Conservation (phyloP, 352 stramenopile species). For the Phytophthora megakarya region DNA sequence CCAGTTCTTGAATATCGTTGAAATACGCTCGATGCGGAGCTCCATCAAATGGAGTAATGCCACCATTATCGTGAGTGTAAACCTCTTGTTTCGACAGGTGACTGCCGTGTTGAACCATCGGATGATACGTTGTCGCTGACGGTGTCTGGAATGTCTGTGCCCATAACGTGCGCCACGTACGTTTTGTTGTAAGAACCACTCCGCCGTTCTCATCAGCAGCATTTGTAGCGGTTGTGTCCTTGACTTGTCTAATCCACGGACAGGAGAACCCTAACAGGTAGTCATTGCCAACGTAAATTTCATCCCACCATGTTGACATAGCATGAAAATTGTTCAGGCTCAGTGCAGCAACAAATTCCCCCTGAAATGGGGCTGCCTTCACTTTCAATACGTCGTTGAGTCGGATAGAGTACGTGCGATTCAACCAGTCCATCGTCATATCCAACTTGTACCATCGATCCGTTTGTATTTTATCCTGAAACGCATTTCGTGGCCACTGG, state of each 20-base stretch:
- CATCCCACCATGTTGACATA: slow-evolving; percentile 94
- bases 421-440: slow-evolving; percentile 88
- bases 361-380: slow-evolving; percentile 52
- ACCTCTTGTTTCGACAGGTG: slow-evolving; percentile 81
- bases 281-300: slow-evolving; percentile 95
- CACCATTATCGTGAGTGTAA: slow-evolving; percentile 82
- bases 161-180: slow-evolving; percentile 69
- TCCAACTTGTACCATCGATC: slow-evolving; percentile 96
- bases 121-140: slow-evolving; percentile 49
- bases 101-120: slow-evolving; percentile 86
- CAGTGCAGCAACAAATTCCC: slow-evolving; percentile 47
- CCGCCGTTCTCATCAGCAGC: slow-evolving; percentile 27
- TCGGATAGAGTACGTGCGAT: slow-evolving; percentile 81
- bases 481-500: slow-evolving; percentile 49
- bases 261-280: slow-evolving; percentile 92
- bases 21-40: slow-evolving; percentile 80
- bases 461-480: slow-evolving; percentile 59
- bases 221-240: slow-evolving; percentile 7
- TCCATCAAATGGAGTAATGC: slow-evolving; percentile 86
- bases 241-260: slow-evolving; percentile 43
- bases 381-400: slow-evolving; percentile 93
- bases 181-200: slow-evolving; percentile 48
- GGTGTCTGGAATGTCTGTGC: slow-evolving; percentile 30
- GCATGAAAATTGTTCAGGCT: slow-evolving; percentile 86
- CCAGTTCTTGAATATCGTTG: slow-evolving; percentile 66